A percentile compares a stretch with the other conserved stretches of the same genome.
Evolutionary conservation across 2,329 filamentous ascomycete species (phyloP).

Genomic region (Chaetomiaceae sp.): DNA sequence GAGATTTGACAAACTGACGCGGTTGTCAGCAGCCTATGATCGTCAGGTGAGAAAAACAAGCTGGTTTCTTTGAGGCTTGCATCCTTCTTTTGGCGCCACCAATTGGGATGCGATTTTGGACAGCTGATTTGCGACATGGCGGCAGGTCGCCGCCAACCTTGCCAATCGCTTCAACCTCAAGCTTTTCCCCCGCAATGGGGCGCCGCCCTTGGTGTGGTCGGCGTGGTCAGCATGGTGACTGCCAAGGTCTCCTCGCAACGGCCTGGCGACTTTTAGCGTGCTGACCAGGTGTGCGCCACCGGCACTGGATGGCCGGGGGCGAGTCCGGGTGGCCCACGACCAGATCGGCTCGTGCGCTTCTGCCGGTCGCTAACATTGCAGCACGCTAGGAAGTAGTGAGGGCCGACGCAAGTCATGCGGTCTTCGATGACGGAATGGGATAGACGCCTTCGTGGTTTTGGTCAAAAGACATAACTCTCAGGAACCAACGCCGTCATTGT

Average conservation of each 20-base stretch:
- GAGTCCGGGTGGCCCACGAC: neutral
- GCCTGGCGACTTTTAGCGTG: neutral
- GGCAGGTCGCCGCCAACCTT: neutral
- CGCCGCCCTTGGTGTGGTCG: neutral
- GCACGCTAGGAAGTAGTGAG: neutral
- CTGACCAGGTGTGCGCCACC: neutral
- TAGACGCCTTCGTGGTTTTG: neutral
- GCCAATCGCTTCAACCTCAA: constrained; percentile 1
- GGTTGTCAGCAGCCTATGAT: neutral
- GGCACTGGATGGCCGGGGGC: neutral
- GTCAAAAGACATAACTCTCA: no score
- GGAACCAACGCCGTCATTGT: neutral
- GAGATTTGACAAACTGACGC: neutral
- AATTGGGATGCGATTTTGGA: neutral
- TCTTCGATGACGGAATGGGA: neutral
- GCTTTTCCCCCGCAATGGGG: constrained; percentile 5
- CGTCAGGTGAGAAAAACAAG: neutral
- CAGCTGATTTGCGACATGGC: neutral
- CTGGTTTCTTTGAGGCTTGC: neutral
- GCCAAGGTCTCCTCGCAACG: neutral
- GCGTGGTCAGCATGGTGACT: neutral
- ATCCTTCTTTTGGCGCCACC: neutral
- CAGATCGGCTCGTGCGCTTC: neutral
- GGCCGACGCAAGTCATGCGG: neutral
- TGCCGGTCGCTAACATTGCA: neutral